A percentile compares a stretch with the other conserved stretches of the same genome.
phyloP scores from a whole-genome alignment of 2,329 filamentous ascomycete genomes.

The Cladophialophora bantiana region DNA sequence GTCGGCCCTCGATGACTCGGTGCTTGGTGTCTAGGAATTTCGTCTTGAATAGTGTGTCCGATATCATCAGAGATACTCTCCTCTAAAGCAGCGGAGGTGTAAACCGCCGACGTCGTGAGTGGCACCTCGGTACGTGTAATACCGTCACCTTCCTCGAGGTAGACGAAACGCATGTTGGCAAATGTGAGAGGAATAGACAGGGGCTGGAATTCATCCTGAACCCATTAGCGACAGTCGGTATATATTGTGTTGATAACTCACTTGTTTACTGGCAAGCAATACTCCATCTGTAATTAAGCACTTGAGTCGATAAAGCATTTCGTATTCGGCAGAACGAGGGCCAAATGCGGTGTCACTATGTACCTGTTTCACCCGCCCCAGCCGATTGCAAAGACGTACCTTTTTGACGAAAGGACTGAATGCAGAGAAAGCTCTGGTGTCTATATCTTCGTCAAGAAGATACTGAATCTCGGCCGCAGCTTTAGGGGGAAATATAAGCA shows the following conservation, averaged over 20 bases:
- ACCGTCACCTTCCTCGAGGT: slow-evolving; percentile 10
- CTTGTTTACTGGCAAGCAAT: slow-evolving; percentile 52
- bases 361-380: slow-evolving; percentile 58
- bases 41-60: slow-evolving; percentile 38
- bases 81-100: neutral
- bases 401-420: slow-evolving; percentile 54
- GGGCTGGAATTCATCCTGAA: slow-evolving; percentile 25
- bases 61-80: slow-evolving; percentile 50
- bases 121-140: neutral
- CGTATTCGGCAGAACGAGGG: slow-evolving; percentile 57
- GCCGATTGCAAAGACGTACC: slow-evolving; percentile 53
- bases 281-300: slow-evolving; percentile 69
- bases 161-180: slow-evolving; percentile 30
- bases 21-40: neutral
- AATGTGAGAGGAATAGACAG: slow-evolving; percentile 31
- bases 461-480: slow-evolving; percentile 65
- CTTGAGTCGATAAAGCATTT: slow-evolving; percentile 71
- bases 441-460: slow-evolving; percentile 72
- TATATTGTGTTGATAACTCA: neutral
- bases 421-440: slow-evolving; percentile 70
- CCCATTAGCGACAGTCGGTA: slow-evolving; percentile 21
- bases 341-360: slow-evolving; percentile 26
- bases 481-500: slow-evolving; percentile 64
- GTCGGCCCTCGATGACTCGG: slow-evolving; percentile 26
- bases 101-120: neutral